Evolutionary conservation across 2,329 filamentous ascomycete genomes (phyloP), one percentile per base, ranked within the genome.

Genomic region (Akanthomyces muscarius): DNA sequence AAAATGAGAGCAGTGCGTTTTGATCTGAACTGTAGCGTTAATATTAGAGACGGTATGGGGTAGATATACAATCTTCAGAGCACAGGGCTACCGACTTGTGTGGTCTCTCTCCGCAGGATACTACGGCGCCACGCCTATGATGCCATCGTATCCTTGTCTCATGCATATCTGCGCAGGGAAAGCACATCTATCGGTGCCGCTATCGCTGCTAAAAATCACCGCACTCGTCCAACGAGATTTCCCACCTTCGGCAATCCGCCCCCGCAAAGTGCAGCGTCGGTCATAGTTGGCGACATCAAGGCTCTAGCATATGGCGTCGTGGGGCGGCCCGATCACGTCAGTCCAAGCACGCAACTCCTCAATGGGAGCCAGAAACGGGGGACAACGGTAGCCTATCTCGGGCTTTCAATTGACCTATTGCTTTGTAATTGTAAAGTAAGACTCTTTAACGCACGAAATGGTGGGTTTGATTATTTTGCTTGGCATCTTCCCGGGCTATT

Each of bases 251-350:
- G 33, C 33, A 36, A 36, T 7, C 33, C 33, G 33, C 13, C 56
- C 45, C 33, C 33, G 33, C 30, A 38, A 28, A 28, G 30, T 25
- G 56, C 56, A 50, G 44, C 30, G 33, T 50, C 10, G 33, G 7
- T 11, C 33, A 36, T 36, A 10, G 33, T 36, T 36, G 33, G 55
- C 56, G 45, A 50, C 45, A 50, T 58, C 33, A n/a, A 47, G 23
- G 16, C 36, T 56, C 14, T 55, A 33, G 23, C 30, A 30, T 56
- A 62, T 62, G 60, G 60, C 60, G 60, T 62, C 60, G 60, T 62
- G 60, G 60, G 44, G 60, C 60, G 33, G 52, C 41, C 50, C 18
- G 60, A 62, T 62, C 60, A 62, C 60, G 60, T 62, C 60, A 62
- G 50, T 53, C 28, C n/a, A 41, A 44, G 56, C 56, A 59, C 56